Evolutionary conservation across 768 basidiomycete species (phyloP).

Genomic region (Inosperma sp.): DNA sequence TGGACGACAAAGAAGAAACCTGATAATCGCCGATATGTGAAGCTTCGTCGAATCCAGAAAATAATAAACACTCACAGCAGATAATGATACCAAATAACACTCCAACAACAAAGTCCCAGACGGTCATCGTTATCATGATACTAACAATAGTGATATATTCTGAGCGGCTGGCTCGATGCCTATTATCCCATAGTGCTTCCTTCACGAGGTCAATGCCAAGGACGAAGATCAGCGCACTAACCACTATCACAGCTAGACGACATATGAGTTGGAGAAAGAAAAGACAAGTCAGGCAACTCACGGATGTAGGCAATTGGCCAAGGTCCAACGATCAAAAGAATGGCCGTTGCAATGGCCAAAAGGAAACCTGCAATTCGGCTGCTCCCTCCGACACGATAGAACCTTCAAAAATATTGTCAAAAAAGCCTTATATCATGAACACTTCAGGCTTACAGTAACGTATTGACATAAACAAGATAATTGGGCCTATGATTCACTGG

Average conservation of each 20-base stretch:
- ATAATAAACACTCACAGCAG: constrained; percentile 56
- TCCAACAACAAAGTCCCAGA: constrained; percentile 91
- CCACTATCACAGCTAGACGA: constrained; percentile 77
- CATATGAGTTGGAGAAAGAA: not conserved
- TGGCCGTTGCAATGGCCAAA: constrained; percentile 68
- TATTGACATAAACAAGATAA: constrained; percentile 86
- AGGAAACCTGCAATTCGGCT: constrained; percentile 82
- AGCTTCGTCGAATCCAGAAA: not conserved
- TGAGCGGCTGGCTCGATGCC: constrained; percentile 77
- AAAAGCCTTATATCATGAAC: not conserved
- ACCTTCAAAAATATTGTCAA: constrained; percentile 35
- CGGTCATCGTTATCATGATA: constrained; percentile 90
- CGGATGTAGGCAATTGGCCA: constrained; percentile 89
- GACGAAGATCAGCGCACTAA: constrained; percentile 89
- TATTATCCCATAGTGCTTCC: constrained; percentile 95
- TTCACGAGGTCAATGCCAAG: constrained; percentile 92
- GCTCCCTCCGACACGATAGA: constrained; percentile 91
- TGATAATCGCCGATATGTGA: constrained; percentile 22
- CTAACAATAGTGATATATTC: constrained; percentile 82
- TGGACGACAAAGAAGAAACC: constrained; percentile 97
- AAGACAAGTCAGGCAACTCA: constrained; percentile 32
- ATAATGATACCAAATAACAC: constrained; percentile 89
- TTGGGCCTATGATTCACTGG: constrained; percentile 55
- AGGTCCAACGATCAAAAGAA: constrained; percentile 78
- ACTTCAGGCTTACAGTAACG: constrained; percentile 50